Evolutionary conservation across 192 early-diverging fungal species (phyloP).

Genomic region (Linnemannia elongata): DNA sequence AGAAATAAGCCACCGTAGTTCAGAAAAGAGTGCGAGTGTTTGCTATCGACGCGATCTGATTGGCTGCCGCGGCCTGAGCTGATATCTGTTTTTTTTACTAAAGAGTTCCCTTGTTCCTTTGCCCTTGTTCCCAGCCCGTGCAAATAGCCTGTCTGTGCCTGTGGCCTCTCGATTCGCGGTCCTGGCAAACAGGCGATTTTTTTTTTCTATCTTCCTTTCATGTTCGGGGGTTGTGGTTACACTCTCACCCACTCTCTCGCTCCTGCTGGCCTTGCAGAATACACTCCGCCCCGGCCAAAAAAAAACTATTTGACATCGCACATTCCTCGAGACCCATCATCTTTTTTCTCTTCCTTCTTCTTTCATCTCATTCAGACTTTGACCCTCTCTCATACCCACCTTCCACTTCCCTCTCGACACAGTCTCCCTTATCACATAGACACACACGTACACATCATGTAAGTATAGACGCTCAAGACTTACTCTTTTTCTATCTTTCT

Average conservation of each 20-base stretch:
- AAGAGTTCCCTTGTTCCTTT: not conserved
- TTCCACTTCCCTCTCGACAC: not conserved
- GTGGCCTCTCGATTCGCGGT: not conserved
- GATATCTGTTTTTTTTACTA: conserved; percentile 29
- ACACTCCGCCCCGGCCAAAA: conserved; percentile 1
- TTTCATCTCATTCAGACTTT: conserved; percentile 1
- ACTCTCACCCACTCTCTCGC: conserved; percentile 1
- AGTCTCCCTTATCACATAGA: not conserved
- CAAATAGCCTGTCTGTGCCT: not conserved
- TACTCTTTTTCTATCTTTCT: not conserved
- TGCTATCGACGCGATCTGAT: conserved; percentile 28
- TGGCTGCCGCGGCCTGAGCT: conserved; percentile 37
- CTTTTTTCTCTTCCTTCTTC: not conserved
- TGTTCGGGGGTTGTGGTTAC: not conserved
- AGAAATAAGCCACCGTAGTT: not conserved
- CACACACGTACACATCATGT: not conserved
- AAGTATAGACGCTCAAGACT: not conserved
- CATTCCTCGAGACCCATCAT: conserved; percentile 3
- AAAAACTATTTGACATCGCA: conserved; percentile 1
- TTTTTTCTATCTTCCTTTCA: not conserved
- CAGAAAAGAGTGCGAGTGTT: not conserved
- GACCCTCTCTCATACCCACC: not conserved
- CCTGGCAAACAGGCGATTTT: conserved; percentile 3
- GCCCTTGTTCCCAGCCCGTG: not conserved
- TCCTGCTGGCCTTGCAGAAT: not conserved